Base-by-base conservation (phyloP, 164 flowering plant species). In the Houttuynia cordata region DNA sequence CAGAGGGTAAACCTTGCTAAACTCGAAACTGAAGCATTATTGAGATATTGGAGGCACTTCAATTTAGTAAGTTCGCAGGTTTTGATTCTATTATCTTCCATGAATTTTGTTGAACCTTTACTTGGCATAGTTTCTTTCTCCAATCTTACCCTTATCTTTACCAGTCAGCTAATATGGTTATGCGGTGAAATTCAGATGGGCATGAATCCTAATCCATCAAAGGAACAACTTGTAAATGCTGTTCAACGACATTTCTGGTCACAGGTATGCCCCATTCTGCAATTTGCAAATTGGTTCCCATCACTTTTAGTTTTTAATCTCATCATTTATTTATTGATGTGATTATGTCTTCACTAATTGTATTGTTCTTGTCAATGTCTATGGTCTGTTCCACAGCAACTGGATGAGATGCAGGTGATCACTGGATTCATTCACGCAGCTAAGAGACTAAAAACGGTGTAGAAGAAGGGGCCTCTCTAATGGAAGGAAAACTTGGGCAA, bases 1-100 rank as follows among this genome's bases (percentile, higher is more conserved):
- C 82, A 88, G 95, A 83, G 64, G 71, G 81, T 86, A 74, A 86
- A 83, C 72, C 62, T 91, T 65, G 78, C 78, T 56, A 88, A 75
- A 64, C 76, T 91, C 8, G 98, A 86, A 55, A 77, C 75, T 20
- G 68, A 75, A n/a, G 77, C 98, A 14, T 68, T 91, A 66, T 73
- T 90, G 85, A 85, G 86, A 79, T 91, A 91, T 55, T 80, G 80
- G 75, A 79, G 68, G 56, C 74, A 70, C 71, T 91, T 69, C 78
- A 79, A 86, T 61, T 78, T 91, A 58, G 98, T 91, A 59, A 39
- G 96, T 80, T 45, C 17, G 0, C 12, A 45, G 49, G 17, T 3
- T 45, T 30, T 30, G 2, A 6, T 30, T 6, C 37, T 30, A 30
- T 0, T 45, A 8, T 45, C 17, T 12, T 45, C 49, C 49, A 17